Base-by-base conservation (phyloP, 768 basidiomycete genomes). In the Thelephora aurantiotincta region DNA sequence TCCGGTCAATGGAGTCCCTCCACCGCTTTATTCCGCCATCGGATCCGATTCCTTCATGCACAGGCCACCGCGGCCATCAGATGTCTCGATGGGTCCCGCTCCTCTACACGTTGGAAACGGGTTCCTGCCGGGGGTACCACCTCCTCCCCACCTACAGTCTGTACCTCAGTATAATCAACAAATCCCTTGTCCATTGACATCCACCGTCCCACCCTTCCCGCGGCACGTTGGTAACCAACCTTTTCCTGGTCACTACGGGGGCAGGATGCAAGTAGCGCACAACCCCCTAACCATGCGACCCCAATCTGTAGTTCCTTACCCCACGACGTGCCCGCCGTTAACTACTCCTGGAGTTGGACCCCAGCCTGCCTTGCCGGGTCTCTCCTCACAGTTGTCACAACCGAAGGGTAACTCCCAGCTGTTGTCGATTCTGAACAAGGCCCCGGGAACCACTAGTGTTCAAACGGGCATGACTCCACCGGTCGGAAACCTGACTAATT, bases 81-180 rank as follows among this genome's bases (percentile, higher is more conserved):
- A 30, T 30, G 26, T 9, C 9, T 9, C 26, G 41, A 68, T 67
- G 1, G 65, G 65, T 48, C 58, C 61, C 48, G 49, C 58, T 9
- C 58, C 60, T 46, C 60, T 56, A 47, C 52, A 48, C 2, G 38
- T 56, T 57, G 50, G 43, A 48, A 49, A 11, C 33, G 48, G 16
- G 50, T 55, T 1, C 48, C 52, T 11, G 52, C 52, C 5, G 72
- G 68, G 44, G 64, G 66, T 48, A 77, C 69, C 52, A 67, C 59
- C 44, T 13, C 12, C 36, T 19, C 58, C 52, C 7, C 26, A 48
- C 14, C 18, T 38, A 14, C 48, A 49, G 11, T 23, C 42, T 49
- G 33, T 44, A 50, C 11, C 51, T 37, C 45, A 43, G 35, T 44
- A 37, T 43, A 43, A 37, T 13, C 43, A 38, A n/a, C 52, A 35